Percentiles rank a stretch among this genome's conserved stretches.
These are phyloP conservation scores for Somion occarium DNA, from an alignment of 1,284 basidiomycete species.

Conservation along the genomic window DNA sequence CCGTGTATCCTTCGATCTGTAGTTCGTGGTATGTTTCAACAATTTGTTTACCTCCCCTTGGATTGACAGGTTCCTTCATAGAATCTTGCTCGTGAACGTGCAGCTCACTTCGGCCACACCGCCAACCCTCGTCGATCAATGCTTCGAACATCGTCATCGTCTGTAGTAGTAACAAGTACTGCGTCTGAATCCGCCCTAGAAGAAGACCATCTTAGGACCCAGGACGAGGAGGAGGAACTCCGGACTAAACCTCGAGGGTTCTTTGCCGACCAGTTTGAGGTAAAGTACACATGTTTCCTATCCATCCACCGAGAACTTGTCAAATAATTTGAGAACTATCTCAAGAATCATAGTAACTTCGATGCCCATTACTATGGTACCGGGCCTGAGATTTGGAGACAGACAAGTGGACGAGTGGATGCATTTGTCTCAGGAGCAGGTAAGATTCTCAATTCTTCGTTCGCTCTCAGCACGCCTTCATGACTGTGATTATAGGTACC, in stretches of 20 bases:
- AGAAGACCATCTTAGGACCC: constrained; percentile 31
- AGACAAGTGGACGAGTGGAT: constrained; percentile 79
- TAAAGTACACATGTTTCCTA: too few relatives aligned
- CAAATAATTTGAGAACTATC: background rate
- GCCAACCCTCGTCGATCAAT: constrained; percentile 24
- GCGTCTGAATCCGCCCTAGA: constrained; percentile 31
- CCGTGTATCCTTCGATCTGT: too few relatives aligned
- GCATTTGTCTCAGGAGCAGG: constrained; percentile 96
- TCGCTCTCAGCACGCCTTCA: background rate
- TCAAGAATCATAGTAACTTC: constrained; percentile 86
- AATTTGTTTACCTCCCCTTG: background rate
- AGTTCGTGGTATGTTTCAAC: constrained; percentile 23
- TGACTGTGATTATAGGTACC: constrained; percentile 51
- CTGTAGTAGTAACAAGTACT: constrained; percentile 55
- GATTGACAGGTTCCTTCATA: constrained; percentile 26
- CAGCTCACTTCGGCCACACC: constrained; percentile 63
- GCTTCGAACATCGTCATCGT: constrained; percentile 25
- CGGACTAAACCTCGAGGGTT: constrained; percentile 59
- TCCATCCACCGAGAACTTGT: background rate
- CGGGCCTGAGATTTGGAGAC: constrained; percentile 94
- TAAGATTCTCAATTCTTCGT: constrained; percentile 20
- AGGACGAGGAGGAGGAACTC: constrained; percentile 39
- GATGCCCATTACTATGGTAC: constrained; percentile 88
- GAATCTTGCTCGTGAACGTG: constrained; percentile 81
- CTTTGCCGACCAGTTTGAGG: constrained; percentile 96